A percentile compares a stretch with the other conserved stretches of the same genome.
Evolutionary conservation across 176 grass and related monocot species (phyloP).

Genomic region (Tillandsia leiboldiana): DNA sequence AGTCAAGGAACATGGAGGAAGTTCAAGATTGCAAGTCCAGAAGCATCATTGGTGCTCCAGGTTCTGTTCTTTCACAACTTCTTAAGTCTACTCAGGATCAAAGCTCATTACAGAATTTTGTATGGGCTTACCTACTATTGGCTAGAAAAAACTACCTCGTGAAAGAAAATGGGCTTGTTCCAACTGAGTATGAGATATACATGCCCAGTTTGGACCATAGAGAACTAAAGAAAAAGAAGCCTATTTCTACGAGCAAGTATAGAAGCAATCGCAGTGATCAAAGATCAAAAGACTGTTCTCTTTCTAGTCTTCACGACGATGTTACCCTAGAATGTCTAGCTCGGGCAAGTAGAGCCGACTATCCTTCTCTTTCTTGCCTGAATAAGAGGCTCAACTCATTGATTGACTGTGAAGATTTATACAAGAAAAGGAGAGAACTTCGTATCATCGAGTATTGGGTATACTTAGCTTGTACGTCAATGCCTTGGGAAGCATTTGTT

Average conservation of each 20-base stretch:
- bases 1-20: constrained; percentile 32
- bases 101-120: constrained; percentile 52
- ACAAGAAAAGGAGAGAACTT: constrained; percentile 60
- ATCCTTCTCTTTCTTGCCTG: constrained; percentile 58
- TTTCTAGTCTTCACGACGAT: constrained; percentile 78
- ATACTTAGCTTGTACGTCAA: constrained; percentile 69
- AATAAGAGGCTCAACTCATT: constrained; percentile 74
- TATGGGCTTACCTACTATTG: constrained; percentile 48
- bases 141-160: constrained; percentile 43
- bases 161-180: constrained; percentile 20
- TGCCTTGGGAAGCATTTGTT: constrained; percentile 91
- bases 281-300: constrained; percentile 57
- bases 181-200: constrained; percentile 22
- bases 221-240: constrained; percentile 38
- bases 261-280: constrained; percentile 29
- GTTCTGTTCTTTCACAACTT: constrained; percentile 41
- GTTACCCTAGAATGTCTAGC: constrained; percentile 70
- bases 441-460: constrained; percentile 77
- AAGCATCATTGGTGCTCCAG: constrained; percentile 45
- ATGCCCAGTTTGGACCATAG: constrained; percentile 22
- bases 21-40: constrained; percentile 42
- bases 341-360: constrained; percentile 70
- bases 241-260: constrained; percentile 26
- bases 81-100: constrained; percentile 48
- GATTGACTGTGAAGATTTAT: constrained; percentile 70